phyloP scores from a whole-genome alignment of 345 rosid species.

The Hibiscus trionum region DNA sequence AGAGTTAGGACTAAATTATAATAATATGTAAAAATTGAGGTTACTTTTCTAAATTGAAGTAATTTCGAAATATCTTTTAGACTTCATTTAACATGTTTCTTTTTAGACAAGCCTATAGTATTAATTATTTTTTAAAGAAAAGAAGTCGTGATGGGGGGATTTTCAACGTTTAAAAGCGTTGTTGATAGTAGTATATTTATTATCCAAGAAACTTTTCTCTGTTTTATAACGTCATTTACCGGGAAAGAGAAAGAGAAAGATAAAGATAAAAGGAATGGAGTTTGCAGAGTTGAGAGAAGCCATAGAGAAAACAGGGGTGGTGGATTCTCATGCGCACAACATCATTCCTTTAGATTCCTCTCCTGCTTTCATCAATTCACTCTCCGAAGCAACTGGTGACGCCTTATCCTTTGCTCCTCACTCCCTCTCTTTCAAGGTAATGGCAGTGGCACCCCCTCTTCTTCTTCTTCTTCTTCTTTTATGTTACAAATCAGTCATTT shows the following conservation, averaged over 20 bases:
- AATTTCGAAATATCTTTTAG: too few species aligned
- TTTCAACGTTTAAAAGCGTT: too few species aligned
- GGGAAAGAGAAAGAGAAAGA: background rate
- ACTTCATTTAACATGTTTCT: too few species aligned
- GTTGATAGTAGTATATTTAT: too few species aligned
- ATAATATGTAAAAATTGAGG: too few species aligned
- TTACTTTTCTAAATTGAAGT: too few species aligned
- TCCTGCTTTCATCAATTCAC: constrained; percentile 53
- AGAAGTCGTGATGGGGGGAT: too few species aligned
- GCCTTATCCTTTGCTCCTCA: constrained; percentile 62
- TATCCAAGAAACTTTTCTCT: too few species aligned
- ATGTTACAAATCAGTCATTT: background rate
- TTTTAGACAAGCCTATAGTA: too few species aligned
- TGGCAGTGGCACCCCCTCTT: background rate
- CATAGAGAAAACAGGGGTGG: constrained; percentile 46
- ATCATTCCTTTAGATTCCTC: constrained; percentile 57
- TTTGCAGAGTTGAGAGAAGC: constrained; percentile 45
- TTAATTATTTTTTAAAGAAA: too few species aligned
- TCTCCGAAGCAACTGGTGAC: constrained; percentile 68
- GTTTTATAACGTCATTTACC: background rate
- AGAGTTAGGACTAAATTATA: too few species aligned
- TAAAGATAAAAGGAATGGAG: constrained; percentile 28
- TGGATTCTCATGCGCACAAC: constrained; percentile 86
- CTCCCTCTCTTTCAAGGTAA: constrained; percentile 82
- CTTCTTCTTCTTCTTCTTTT: background rate